Conservation (phyloP, 2,329 filamentous ascomycete species). For the Arthrobotrys iridis region DNA sequence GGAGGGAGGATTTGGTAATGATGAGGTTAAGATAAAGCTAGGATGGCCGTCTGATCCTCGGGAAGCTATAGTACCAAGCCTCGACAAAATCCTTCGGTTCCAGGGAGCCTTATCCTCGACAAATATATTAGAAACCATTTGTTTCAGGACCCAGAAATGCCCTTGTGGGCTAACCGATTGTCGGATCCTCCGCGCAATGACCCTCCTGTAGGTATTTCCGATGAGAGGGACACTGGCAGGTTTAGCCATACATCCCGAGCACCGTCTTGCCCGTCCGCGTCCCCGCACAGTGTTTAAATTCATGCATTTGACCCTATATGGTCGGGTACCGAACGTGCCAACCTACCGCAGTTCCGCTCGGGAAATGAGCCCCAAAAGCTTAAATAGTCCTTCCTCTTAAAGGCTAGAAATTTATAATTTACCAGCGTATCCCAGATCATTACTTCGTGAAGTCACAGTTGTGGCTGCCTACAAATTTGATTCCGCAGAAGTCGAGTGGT, state of each 20-base stretch:
- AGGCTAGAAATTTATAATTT: background rate
- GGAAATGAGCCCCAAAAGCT: constrained; percentile 19
- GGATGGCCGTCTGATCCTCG: constrained; percentile 23
- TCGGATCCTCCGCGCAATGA: constrained; percentile 15
- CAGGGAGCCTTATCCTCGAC: constrained; percentile 33
- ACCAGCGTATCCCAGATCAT: background rate
- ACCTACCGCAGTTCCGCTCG: constrained; percentile 3
- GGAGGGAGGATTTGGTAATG: background rate
- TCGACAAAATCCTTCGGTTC: constrained; percentile 30
- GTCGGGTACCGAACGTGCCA: background rate
- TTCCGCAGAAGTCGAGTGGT: constrained; percentile 6
- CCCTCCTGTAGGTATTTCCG: constrained; percentile 1
- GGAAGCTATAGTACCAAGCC: constrained; percentile 45
- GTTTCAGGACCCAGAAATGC: constrained; percentile 39
- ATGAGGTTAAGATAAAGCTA: constrained; percentile 41
- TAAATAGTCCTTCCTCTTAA: background rate
- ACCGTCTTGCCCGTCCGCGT: constrained; percentile 13
- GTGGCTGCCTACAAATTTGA: constrained; percentile 18
- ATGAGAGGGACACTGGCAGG: constrained; percentile 15
- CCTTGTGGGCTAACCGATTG: constrained; percentile 27
- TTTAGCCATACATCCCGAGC: constrained; percentile 34
- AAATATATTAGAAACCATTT: constrained; percentile 52
- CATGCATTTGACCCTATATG: constrained; percentile 17
- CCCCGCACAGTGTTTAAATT: constrained; percentile 17
- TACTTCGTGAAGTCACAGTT: background rate